phyloP scores from a whole-genome alignment of 306 rosid species.

The Boehmeria nivea region DNA sequence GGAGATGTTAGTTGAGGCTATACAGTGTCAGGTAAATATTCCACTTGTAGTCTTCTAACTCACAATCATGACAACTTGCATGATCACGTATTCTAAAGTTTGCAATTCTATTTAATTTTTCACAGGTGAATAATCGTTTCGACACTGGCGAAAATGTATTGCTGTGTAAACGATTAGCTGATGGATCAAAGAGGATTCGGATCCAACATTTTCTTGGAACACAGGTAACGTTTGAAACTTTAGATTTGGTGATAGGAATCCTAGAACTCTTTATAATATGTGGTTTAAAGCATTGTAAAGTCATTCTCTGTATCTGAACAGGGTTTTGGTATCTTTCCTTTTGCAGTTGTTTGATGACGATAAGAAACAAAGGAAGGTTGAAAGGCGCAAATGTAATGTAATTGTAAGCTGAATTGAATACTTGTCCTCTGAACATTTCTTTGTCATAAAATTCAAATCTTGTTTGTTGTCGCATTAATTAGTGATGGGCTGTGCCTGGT shows the following conservation, averaged over 20 bases:
- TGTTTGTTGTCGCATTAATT: no score
- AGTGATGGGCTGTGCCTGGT: no score
- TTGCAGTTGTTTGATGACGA: slow-evolving; percentile 49
- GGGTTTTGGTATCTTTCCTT: slow-evolving; percentile 6
- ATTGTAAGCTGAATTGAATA: slow-evolving; percentile 36
- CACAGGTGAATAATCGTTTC: slow-evolving; percentile 44
- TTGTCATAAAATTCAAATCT: slow-evolving; percentile 21
- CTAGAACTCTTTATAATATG: neutral
- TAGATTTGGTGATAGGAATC: neutral
- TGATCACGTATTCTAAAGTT: no score
- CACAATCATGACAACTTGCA: no score
- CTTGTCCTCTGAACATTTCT: slow-evolving; percentile 8
- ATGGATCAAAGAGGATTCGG: slow-evolving; percentile 85
- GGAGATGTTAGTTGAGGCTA: slow-evolving; percentile 46
- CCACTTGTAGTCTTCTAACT: no score
- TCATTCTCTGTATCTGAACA: neutral
- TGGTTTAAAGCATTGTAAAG: neutral
- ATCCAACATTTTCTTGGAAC: slow-evolving; percentile 54
- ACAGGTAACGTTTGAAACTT: slow-evolving; percentile 41
- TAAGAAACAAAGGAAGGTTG: slow-evolving; percentile 56
- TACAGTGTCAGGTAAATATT: slow-evolving; percentile 65
- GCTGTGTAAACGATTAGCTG: slow-evolving; percentile 76
- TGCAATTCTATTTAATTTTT: neutral
- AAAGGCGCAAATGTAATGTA: slow-evolving; percentile 54
- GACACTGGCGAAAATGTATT: slow-evolving; percentile 43